Base-by-base conservation (phyloP, 139 green algal species). In the Chlamydomonas eustigma region DNA sequence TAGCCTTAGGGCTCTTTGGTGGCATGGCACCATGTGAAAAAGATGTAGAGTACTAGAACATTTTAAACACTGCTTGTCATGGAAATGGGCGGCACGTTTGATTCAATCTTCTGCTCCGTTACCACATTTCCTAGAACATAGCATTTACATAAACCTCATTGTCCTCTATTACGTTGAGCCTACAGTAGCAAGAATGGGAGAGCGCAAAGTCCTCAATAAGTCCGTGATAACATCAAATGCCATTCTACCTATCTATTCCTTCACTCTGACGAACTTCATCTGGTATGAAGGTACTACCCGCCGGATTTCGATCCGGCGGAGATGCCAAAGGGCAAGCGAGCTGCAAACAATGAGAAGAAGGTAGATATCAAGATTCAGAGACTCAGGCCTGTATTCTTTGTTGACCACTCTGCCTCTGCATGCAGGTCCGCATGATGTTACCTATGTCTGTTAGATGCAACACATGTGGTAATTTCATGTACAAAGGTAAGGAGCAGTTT, bases 391-490 rank as follows among this genome's bases (percentile, higher is more conserved):
- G 58, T 28, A 70, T 70, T 24, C 58, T 5, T 35, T 70, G 25
- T 70, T 35, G 58, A 24, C 58, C 71, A 37, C 76, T 80, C 66
- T 74, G 35, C 34, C 30, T 22, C 25, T n/a, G 25, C n/a, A 39
- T 72, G 65, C 65, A 63, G 68, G 37, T 75, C 30, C 37, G 1
- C 80, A 98, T 98, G 93, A 98, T 98, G 94, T 81, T 98, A 52
- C 94, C 95, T 67, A 98, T 99, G 92, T 96, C 86, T 64, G 88
- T 99, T 28, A 86, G 90, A 3, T 99, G 95, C 89, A 92, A 88
- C 65, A 98, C 93, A 28, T 99, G 96, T 78, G 95, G 96, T 44
- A 94, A 87, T 37, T 99, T 95, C 86, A 98, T 98, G 88, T 98
- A 97, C 93, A 98, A 98, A 82, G 81, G 76, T 64, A 28, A 58